Evolutionary conservation across 1,139 yeast species (phyloP).

Genomic region (Hemisphaericaspora subhashii): DNA sequence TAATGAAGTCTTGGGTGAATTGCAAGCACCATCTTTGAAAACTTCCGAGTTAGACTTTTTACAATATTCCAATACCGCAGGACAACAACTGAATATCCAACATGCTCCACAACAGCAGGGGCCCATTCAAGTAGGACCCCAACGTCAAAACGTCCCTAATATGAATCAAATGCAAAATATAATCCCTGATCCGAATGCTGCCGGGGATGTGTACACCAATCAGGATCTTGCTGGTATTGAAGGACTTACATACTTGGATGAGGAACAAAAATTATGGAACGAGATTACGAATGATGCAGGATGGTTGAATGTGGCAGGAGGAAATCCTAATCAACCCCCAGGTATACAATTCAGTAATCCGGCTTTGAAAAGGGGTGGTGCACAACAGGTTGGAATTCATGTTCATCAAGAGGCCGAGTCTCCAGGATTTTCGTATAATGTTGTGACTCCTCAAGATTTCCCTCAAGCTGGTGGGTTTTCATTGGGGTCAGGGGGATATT

Average conservation of each 20-base stretch:
- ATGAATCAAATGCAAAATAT: neutral
- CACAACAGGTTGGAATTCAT: neutral
- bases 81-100: conserved; percentile 2
- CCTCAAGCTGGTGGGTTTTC: conserved; percentile 1
- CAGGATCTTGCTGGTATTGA: conserved; percentile 45
- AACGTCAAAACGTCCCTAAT: neutral
- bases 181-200: conserved; percentile 14
- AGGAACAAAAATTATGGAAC: conserved; percentile 70
- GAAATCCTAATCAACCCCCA: conserved; percentile 5
- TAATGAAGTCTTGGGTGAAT: conserved; percentile 5
- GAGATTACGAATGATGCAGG: conserved; percentile 73
- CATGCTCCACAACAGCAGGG: conserved; percentile 4
- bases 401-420: conserved; percentile 1
- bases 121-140: neutral
- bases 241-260: conserved; percentile 44
- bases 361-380: conserved; percentile 1
- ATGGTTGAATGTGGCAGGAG: conserved; percentile 46
- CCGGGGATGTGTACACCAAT: conserved; percentile 33
- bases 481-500: conserved; percentile 28
- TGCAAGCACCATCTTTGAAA: conserved; percentile 10
- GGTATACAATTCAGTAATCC: conserved; percentile 1
- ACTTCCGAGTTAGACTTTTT: conserved; percentile 22
- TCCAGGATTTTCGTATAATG: conserved; percentile 5
- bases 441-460: conserved; percentile 5
- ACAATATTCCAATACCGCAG: conserved; percentile 17